Evolutionary conservation across 257 asterid species (phyloP), one percentile per base, ranked within the genome.

Genomic region (Penstemon davidsonii): DNA sequence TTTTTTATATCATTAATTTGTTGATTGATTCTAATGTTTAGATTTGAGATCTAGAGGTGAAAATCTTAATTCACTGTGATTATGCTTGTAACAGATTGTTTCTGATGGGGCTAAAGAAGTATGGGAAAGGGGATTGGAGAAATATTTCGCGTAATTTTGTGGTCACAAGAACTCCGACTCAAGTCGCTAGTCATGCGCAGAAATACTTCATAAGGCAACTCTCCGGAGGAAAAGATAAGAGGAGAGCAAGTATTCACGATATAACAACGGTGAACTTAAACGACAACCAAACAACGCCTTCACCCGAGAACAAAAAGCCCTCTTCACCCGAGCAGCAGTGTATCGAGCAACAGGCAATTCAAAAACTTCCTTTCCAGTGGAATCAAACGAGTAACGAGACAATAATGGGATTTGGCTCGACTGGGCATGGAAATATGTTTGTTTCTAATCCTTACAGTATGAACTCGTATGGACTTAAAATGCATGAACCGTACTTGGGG

Each of bases 121-220:
- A 94, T 52, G 99, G 99, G 36, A 94, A 94, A 64, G 99, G 99
- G 10, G 99, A 94, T 56, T 94, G 99, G 99, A 85, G 97, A 71
- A 94, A 94, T 66, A 94, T 94, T 54, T 91, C 99, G 0, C 80
- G 97, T 3, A 94, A 88, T 52, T 91, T 79, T 8, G 99, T 94
- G 80, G 79, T 82, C 11, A 82, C 95, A 2, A 81, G 99, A 60
- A 94, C 97, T 5, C 99, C 99, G 5, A 91, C 99, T 10, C 99
- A 94, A 74, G 99, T 94, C 3, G 99, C 99, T 1, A 94, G 99
- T 70, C 99, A 91, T 79, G 99, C 99, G 15, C 99, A 94, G 60
- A 94, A 94, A 78, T 94, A 90, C 60, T 94, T 88, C 82, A 91
- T 91, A 49, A 76, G 99, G 70, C 99, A 91, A 49, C 92, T 85